Base-by-base conservation (phyloP, 2,329 filamentous ascomycete genomes). In the Arthrobotrys iridis region DNA sequence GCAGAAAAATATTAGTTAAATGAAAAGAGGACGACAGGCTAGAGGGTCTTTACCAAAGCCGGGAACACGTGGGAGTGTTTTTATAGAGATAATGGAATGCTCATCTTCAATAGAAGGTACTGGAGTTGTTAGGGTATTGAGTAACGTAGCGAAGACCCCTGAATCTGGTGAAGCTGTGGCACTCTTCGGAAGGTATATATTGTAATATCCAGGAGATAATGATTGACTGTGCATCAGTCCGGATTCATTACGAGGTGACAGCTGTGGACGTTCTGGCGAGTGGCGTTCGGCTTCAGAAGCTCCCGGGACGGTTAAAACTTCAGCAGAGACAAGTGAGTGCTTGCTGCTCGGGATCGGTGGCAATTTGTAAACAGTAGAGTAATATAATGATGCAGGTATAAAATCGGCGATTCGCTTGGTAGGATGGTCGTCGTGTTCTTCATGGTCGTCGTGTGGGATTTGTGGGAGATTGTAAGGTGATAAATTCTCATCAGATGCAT, bases 401-500 rank as follows among this genome's bases (percentile, higher is more conserved):
- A 48, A 43, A n/a, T 63, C 45, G 30, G 40, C 20, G 18, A 15
- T 43, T 26, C 46, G 20, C 30, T 46, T 46, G 22, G 28, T 15
- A 24, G 13, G 35, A 41, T 18, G 10, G 5, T 48, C 22, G 26
- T 68, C 40, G 10, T 48, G 41, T 15, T 67, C 60, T 45, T 62
- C 62, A 8, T 75, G 15, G 33, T 75, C 71, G 13, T 75, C 71
- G 20, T 75, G 71, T 3, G 71, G 71, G 20, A 75, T 64, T 75
- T 63, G 63, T 3, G 71, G 71, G 18, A 75, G 63, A 33, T 68
- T 45, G 33, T 75, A 75, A n/a, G 41, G 63, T 41, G 71, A 75
- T 13, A 75, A 37, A 37, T 62, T 50, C 11, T 75, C 71, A 20
- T 75, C 71, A 22, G 71, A 68, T 43, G 57, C 63, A 52, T 75